Evolutionary conservation across 495 filamentous ascomycete species (phyloP).

Genomic region (Penicillium fimorum): DNA sequence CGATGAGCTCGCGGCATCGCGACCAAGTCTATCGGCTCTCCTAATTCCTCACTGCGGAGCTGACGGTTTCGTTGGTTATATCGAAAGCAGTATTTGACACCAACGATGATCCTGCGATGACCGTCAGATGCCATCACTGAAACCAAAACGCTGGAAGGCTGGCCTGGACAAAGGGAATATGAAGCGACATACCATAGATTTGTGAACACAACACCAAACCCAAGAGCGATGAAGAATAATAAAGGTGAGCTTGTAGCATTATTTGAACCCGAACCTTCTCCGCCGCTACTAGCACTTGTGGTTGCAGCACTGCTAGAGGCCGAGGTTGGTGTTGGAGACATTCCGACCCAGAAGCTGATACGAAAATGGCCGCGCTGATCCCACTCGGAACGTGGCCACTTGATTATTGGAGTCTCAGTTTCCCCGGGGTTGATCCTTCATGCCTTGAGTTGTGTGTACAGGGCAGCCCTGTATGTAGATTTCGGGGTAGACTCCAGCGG

Average conservation of each 20-base stretch:
- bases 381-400: not conserved
- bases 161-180: not conserved
- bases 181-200: constrained; percentile 80
- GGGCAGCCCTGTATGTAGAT: not conserved
- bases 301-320: constrained; percentile 23
- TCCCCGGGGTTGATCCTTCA: not conserved
- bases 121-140: constrained; percentile 6
- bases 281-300: constrained; percentile 18
- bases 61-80: constrained; percentile 93
- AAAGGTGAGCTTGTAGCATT: constrained; percentile 75
- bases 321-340: constrained; percentile 26
- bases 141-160: not conserved
- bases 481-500: not conserved
- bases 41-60: constrained; percentile 74
- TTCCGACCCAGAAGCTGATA: not conserved
- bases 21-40: constrained; percentile 78
- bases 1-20: constrained; percentile 77
- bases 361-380: not conserved
- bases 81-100: constrained; percentile 98
- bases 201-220: constrained; percentile 98
- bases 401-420: constrained; percentile 1
- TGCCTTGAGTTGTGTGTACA: constrained; percentile 7
- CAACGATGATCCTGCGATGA: constrained; percentile 89
- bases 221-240: constrained; percentile 94
- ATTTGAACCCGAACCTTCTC: constrained; percentile 9